Evolutionary conservation across 345 rosid genomes (phyloP).

Genomic region (Salix exigua): DNA sequence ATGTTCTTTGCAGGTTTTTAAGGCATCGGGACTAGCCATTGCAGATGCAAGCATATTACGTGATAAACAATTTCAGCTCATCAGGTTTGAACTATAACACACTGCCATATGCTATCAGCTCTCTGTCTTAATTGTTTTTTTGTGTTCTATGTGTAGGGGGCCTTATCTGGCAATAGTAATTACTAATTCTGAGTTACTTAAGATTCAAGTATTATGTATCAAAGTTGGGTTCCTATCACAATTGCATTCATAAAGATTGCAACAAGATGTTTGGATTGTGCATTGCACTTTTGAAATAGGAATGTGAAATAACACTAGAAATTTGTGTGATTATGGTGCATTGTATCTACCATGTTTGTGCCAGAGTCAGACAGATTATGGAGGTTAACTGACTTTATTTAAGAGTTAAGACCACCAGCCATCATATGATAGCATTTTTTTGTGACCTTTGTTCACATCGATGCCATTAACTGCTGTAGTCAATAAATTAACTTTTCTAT

Average conservation of each 20-base stretch:
- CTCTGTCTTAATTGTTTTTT: too few relatives aligned
- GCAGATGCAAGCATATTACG: conserved; percentile 61
- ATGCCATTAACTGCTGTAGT: too few relatives aligned
- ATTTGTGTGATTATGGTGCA: neutral
- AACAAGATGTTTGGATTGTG: neutral
- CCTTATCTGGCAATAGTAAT: too few relatives aligned
- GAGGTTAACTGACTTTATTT: neutral
- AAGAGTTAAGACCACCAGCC: neutral
- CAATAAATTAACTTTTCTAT: too few relatives aligned
- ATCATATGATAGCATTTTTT: neutral
- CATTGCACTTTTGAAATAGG: neutral
- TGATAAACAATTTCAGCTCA: conserved; percentile 93
- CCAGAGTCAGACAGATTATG: neutral
- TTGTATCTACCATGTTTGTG: neutral
- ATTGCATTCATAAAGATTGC: too few relatives aligned
- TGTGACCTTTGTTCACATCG: too few relatives aligned
- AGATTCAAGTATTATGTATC: too few relatives aligned
- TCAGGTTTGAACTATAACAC: conserved; percentile 50
- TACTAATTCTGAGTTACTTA: too few relatives aligned
- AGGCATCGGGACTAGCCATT: conserved; percentile 68
- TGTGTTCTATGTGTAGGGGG: too few relatives aligned
- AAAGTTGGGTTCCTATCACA: too few relatives aligned
- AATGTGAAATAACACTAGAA: neutral
- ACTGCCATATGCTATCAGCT: neutral
- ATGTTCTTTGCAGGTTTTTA: conserved; percentile 59